These are phyloP conservation scores for Grammothele lineata DNA, from an alignment of 768 basidiomycete genomes.

Conservation along the genomic window DNA sequence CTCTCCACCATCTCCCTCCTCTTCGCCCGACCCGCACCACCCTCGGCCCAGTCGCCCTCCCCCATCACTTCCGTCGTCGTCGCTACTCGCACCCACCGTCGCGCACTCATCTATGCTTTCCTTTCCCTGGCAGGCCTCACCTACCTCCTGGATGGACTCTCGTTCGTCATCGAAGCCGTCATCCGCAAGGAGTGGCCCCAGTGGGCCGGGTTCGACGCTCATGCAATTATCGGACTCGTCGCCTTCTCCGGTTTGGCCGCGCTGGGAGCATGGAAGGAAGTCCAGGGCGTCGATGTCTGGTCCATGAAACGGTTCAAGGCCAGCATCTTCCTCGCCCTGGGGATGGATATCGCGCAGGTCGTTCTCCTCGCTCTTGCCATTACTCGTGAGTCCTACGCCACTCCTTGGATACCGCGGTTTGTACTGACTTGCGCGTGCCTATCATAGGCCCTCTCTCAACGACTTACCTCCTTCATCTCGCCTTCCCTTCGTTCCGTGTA, in stretches of 20 bases:
- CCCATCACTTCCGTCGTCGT: conserved; percentile 79
- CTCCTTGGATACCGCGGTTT: background rate
- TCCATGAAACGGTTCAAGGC: conserved; percentile 51
- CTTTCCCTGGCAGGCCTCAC: conserved; percentile 68
- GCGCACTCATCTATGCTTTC: conserved; percentile 66
- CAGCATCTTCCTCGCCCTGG: conserved; percentile 49
- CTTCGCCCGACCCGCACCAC: conserved; percentile 41
- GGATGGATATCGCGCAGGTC: conserved; percentile 57
- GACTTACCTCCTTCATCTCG: conserved; percentile 42
- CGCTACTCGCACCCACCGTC: conserved; percentile 67
- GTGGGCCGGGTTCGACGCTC: conserved; percentile 61
- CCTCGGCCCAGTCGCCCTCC: conserved; percentile 37
- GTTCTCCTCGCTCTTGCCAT: conserved; percentile 33
- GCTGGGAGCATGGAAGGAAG: conserved; percentile 76
- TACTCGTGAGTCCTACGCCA: conserved; percentile 5
- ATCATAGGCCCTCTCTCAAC: conserved; percentile 28
- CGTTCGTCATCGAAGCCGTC: conserved; percentile 63
- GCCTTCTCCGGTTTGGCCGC: conserved; percentile 72
- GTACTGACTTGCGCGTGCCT: background rate
- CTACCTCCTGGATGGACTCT: conserved; percentile 73
- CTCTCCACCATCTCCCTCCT: conserved; percentile 60
- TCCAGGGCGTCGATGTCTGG: conserved; percentile 69
- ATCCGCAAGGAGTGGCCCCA: conserved; percentile 62
- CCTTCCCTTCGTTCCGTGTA: conserved; percentile 61
- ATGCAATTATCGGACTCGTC: conserved; percentile 60